Percentiles rank a stretch among this genome's conserved stretches.
Conservation (phyloP, 352 stramenopile species). For the Phytophthora boehmeriae region DNA sequence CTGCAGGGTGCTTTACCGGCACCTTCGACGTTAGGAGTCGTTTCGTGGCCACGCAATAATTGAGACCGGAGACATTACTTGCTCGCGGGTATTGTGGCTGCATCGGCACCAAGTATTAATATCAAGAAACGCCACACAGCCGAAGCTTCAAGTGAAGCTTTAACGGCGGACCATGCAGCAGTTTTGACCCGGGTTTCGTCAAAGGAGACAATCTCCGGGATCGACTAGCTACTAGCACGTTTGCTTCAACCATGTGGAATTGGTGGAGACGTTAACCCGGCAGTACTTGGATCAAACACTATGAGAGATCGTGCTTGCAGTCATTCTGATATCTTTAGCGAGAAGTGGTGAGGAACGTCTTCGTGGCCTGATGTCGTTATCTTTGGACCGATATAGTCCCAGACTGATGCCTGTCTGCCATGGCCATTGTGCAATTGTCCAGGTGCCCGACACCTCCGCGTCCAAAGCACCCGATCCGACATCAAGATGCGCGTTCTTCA, state of each 20-base stretch:
- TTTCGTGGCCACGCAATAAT: conserved; percentile 30
- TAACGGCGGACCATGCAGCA: conserved; percentile 10
- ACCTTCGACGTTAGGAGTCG: conserved; percentile 34
- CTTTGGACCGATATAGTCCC: conserved; percentile 33
- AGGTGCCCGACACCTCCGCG: not conserved
- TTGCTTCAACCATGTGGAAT: not conserved
- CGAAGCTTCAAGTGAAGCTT: conserved; percentile 6
- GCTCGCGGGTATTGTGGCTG: not conserved
- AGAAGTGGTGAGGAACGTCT: conserved; percentile 7
- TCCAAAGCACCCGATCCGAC: conserved; percentile 3
- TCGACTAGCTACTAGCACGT: not conserved
- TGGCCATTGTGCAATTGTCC: conserved; percentile 15
- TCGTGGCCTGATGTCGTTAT: conserved; percentile 26
- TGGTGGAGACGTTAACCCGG: conserved; percentile 1
- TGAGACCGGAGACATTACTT: conserved; percentile 11
- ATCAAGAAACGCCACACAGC: conserved; percentile 4
- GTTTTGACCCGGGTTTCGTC: conserved; percentile 8
- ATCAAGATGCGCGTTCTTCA: conserved; percentile 33
- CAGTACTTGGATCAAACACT: not conserved
- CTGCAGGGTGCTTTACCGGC: conserved; percentile 26
- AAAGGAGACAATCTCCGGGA: conserved; percentile 8
- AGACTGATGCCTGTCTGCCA: not conserved
- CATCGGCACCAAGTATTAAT: conserved; percentile 24
- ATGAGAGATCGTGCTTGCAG: conserved; percentile 1
- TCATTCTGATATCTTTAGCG: conserved; percentile 25